Conservation (phyloP, 306 rosid genomes). For the Inga leiocalycina region DNA sequence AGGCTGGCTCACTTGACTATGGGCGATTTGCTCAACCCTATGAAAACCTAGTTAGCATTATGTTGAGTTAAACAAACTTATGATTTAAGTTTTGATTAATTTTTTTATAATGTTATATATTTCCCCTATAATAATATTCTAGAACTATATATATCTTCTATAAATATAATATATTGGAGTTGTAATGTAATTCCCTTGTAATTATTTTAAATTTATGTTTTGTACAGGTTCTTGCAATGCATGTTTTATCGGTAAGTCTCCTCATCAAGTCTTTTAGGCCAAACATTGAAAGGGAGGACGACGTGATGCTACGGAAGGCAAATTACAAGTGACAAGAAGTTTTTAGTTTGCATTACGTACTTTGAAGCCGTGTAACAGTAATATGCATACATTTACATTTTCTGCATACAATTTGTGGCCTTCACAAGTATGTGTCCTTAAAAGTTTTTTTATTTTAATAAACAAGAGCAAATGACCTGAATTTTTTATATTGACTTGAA, state of each 20-base stretch:
- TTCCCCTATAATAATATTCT: too few relatives aligned
- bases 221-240: neutral
- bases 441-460: too few relatives aligned
- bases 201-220: neutral
- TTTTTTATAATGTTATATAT: neutral
- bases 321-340: neutral
- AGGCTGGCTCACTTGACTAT: too few relatives aligned
- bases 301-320: too few relatives aligned
- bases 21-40: too few relatives aligned
- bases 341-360: neutral
- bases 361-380: neutral
- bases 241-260: too few relatives aligned
- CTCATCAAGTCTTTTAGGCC: neutral
- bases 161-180: neutral
- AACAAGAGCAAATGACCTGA: neutral
- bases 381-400: neutral
- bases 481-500: neutral
- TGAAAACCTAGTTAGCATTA: neutral
- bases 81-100: neutral
- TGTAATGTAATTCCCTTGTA: neutral
- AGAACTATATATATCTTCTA: neutral
- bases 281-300: neutral
- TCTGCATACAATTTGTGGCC: neutral
- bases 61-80: neutral
- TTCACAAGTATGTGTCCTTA: neutral